Base-by-base conservation (phyloP, 768 basidiomycete species). In the Amanita pseudoporphyria region DNA sequence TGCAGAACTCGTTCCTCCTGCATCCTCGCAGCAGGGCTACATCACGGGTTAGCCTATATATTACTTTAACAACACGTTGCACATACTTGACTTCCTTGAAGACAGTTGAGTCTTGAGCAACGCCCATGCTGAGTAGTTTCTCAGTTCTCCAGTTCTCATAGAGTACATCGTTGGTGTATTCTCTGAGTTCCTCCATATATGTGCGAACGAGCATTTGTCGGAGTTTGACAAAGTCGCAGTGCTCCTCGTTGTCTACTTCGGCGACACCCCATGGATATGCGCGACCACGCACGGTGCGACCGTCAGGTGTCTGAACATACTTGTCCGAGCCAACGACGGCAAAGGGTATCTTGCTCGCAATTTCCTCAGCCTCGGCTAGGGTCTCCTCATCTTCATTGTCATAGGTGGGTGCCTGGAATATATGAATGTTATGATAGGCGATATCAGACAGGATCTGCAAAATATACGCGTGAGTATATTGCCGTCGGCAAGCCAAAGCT, bases 61-160 rank as follows among this genome's bases (percentile, higher is more conserved):
- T 13, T 2, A 38, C 22, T 36, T 12, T 46, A 14, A 42, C 2
- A 24, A 7, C 30, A 38, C 45, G 35, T 24, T 14, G 31, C 14
- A 76, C 91, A 55, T 71, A 96, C 95, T 98, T 98, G 77, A 97
- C 82, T 73, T 98, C 96, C 73, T 91, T 94, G 86, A 99, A 99
- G 36, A 99, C 96, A 47, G 82, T 87, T 36, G 90, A 88, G 62
- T 99, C 96, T 64, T 99, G 96, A 32, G 90, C 82, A 51, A 99
- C 94, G 62, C 96, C 96, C 96, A 99, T 96, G 65, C 82, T 87
- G 63, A 90, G 71, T 50, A 99, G 72, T 68, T 98, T 98, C 65
- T 97, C 92, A 53, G 86, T 90, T 71, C 96, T 78, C 84, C 96
- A 99, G 66, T 97, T 90, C 77, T 99, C 96, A 65, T 99, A 99